Evolutionary conservation across 495 filamentous ascomycete species (phyloP).

Genomic region (Aspergillus carlsbadensis): DNA sequence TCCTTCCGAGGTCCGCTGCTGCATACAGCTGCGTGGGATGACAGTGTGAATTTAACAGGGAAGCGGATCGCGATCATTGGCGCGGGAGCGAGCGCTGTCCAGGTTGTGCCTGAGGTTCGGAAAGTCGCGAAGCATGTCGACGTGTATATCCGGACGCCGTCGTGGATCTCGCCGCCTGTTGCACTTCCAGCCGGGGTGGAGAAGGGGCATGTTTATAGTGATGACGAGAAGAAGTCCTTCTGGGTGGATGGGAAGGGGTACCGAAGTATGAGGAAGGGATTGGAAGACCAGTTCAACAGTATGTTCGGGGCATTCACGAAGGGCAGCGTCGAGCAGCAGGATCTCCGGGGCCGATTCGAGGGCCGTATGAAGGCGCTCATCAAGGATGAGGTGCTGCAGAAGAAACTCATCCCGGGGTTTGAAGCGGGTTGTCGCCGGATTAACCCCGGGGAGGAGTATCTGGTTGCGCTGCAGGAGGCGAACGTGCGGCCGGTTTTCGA

Average conservation of each 20-base stretch:
- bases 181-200: background rate
- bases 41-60: background rate
- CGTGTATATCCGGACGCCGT: background rate
- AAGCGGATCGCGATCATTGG: slow-evolving; percentile 7
- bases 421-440: slow-evolving; percentile 1
- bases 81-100: background rate
- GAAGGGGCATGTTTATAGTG: background rate
- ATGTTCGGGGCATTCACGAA: background rate
- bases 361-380: background rate
- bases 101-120: background rate
- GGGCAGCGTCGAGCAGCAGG: background rate
- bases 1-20: background rate
- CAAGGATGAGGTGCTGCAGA: background rate
- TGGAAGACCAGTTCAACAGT: background rate
- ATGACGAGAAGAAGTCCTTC: background rate
- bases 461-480: background rate
- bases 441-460: background rate
- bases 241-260: background rate
- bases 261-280: background rate
- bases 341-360: background rate
- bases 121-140: background rate
- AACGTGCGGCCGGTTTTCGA: background rate
- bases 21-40: background rate
- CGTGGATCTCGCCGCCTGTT: background rate
- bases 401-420: background rate